These are phyloP conservation scores for Wickerhamiella nectarea DNA, from an alignment of 805 yeast genomes.

Conservation along the genomic window DNA sequence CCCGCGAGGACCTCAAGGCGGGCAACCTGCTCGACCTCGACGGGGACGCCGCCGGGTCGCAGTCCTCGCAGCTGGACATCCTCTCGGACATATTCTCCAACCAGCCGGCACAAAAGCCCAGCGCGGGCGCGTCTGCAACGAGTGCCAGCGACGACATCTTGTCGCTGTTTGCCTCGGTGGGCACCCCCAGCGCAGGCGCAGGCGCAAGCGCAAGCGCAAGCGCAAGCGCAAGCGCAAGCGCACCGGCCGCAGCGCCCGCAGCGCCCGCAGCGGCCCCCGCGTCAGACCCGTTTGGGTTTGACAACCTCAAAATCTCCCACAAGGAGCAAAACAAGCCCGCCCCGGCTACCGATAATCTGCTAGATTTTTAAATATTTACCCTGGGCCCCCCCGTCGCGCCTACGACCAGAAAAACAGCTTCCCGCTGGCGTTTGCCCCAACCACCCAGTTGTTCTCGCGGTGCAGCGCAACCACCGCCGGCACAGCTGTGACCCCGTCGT, in stretches of 20 bases:
- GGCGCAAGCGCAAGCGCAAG: constrained; percentile 4
- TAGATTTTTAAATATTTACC: neutral
- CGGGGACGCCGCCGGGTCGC: constrained; percentile 37
- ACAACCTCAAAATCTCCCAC: constrained; percentile 5
- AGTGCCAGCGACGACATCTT: constrained; percentile 33
- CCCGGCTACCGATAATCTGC: constrained; percentile 2
- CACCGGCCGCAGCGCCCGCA: constrained; percentile 9
- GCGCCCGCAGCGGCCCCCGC: constrained; percentile 11
- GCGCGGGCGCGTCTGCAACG: constrained; percentile 16
- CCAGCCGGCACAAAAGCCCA: constrained; percentile 13
- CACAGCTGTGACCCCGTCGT: constrained; percentile 54
- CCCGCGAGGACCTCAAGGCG: constrained; percentile 46
- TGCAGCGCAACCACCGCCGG: constrained; percentile 85
- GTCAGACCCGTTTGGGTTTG: constrained; percentile 11
- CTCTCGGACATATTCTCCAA: constrained; percentile 20
- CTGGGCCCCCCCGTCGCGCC: neutral
- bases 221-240: constrained; percentile 10
- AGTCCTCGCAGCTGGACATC: constrained; percentile 14
- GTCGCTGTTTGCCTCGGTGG: constrained; percentile 29
- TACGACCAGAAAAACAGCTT: constrained; percentile 47
- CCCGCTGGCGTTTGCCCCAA: constrained; percentile 92
- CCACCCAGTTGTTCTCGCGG: constrained; percentile 77
- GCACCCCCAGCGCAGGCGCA: constrained; percentile 9
- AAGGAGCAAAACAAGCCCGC: neutral
- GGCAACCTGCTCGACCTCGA: constrained; percentile 70